phyloP scores from a whole-genome alignment of 108 stramenopile genomes.

The Parmales sp. region DNA sequence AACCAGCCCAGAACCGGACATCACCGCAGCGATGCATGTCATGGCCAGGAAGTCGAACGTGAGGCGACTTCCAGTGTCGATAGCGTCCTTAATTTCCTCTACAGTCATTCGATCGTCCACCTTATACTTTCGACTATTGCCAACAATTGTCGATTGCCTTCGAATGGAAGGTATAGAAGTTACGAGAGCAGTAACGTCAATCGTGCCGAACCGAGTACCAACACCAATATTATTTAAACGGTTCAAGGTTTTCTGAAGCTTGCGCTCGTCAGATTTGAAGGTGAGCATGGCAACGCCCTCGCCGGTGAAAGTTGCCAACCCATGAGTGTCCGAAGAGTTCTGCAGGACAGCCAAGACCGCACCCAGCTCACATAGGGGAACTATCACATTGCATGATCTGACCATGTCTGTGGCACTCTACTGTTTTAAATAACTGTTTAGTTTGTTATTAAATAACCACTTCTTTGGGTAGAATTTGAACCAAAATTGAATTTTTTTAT shows the following conservation, averaged over 20 bases:
- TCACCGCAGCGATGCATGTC: background rate
- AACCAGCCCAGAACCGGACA: background rate
- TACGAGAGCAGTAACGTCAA: background rate
- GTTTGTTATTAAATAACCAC: too few species aligned
- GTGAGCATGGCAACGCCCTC: background rate
- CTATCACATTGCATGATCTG: background rate
- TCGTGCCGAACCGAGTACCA: background rate
- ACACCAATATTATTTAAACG: background rate
- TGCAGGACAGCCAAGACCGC: background rate
- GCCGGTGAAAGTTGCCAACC: background rate
- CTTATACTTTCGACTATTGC: background rate
- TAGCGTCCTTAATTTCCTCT: background rate
- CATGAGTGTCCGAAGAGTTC: background rate
- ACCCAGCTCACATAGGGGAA: background rate
- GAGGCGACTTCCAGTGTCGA: background rate
- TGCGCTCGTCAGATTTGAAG: slow-evolving; percentile 3
- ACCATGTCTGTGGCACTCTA: background rate
- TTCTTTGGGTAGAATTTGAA: too few species aligned
- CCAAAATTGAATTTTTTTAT: too few species aligned
- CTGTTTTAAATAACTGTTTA: too few species aligned
- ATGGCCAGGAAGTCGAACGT: slow-evolving; percentile 1
- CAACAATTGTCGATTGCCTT: too few species aligned
- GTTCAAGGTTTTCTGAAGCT: background rate
- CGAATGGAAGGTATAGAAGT: background rate
- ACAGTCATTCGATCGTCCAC: background rate